These are phyloP conservation scores for Dissophora globulifera DNA, from an alignment of 192 early-diverging fungal species.

Conservation along the genomic window DNA sequence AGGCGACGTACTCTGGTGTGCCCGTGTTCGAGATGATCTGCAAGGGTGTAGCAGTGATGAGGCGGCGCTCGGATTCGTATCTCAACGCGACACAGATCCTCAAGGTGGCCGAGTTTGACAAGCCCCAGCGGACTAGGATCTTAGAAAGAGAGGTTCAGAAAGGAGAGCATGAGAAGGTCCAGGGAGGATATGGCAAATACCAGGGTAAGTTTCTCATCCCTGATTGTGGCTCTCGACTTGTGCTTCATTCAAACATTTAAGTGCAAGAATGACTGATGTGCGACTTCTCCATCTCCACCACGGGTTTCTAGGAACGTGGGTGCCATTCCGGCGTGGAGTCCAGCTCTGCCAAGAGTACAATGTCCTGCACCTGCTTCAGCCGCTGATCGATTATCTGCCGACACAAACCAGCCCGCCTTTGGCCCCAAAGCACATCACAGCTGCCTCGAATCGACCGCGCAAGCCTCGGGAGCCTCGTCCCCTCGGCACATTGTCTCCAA, in stretches of 20 bases:
- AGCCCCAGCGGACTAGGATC: slow-evolving; percentile 91
- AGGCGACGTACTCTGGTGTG: slow-evolving; percentile 92
- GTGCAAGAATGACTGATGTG: no score
- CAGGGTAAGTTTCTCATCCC: slow-evolving; percentile 87
- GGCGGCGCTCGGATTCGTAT: slow-evolving; percentile 84
- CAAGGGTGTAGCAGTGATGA: slow-evolving; percentile 81
- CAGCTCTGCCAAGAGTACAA: slow-evolving; percentile 82
- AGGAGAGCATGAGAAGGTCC: slow-evolving; percentile 93
- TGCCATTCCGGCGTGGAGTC: slow-evolving; percentile 86
- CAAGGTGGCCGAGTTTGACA: slow-evolving; percentile 96
- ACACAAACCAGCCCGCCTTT: slow-evolving; percentile 63
- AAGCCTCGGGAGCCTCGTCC: slow-evolving; percentile 56
- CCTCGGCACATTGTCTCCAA: slow-evolving; percentile 22
- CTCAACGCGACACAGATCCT: slow-evolving; percentile 98
- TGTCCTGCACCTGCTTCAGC: slow-evolving; percentile 77
- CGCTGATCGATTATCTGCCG: slow-evolving; percentile 84
- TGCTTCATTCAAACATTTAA: no score
- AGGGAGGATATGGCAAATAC: slow-evolving; percentile 99
- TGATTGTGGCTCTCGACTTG: no score
- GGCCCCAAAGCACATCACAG: slow-evolving; percentile 68
- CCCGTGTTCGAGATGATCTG: slow-evolving; percentile 96
- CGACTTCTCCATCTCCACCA: no score
- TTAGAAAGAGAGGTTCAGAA: slow-evolving; percentile 91
- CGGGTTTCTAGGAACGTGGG: slow-evolving; percentile 67
- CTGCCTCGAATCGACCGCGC: slow-evolving; percentile 60